Conservation (phyloP, 768 basidiomycete genomes). For the Royoungia palumana region DNA sequence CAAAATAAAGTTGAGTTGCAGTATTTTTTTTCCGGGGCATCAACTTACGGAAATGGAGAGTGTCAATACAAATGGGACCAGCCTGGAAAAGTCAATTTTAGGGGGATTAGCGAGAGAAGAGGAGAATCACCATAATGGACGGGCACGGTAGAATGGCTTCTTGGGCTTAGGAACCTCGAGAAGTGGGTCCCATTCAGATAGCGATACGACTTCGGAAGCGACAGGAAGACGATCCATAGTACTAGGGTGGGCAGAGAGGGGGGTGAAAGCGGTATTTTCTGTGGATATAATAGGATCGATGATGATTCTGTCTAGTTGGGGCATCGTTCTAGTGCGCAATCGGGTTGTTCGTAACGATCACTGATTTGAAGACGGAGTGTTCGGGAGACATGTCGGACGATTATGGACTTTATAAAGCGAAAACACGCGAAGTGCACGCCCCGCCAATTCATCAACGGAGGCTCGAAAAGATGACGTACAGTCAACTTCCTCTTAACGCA, state of each 20-base stretch:
- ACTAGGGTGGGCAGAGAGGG: constrained; percentile 17
- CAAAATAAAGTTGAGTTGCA: not conserved
- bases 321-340: constrained; percentile 12
- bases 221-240: constrained; percentile 15
- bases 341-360: not conserved
- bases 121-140: constrained; percentile 44
- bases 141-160: constrained; percentile 50
- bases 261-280: constrained; percentile 29
- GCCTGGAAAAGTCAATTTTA: constrained; percentile 40
- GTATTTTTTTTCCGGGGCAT: not conserved
- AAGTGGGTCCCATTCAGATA: constrained; percentile 34
- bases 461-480: constrained; percentile 18
- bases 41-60: constrained; percentile 62
- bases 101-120: not conserved
- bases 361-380: constrained; percentile 3
- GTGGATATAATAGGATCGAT: constrained; percentile 35
- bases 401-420: constrained; percentile 21
- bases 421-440: constrained; percentile 22
- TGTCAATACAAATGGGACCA: constrained; percentile 66
- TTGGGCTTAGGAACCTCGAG: constrained; percentile 25
- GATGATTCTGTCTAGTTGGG: constrained; percentile 28
- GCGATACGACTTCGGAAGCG: constrained; percentile 5
- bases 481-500: no score
- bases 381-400: not conserved
- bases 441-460: constrained; percentile 4